Evolutionary conservation across 192 early-diverging fungal genomes (phyloP).

Genomic region (Coemansia sp.): DNA sequence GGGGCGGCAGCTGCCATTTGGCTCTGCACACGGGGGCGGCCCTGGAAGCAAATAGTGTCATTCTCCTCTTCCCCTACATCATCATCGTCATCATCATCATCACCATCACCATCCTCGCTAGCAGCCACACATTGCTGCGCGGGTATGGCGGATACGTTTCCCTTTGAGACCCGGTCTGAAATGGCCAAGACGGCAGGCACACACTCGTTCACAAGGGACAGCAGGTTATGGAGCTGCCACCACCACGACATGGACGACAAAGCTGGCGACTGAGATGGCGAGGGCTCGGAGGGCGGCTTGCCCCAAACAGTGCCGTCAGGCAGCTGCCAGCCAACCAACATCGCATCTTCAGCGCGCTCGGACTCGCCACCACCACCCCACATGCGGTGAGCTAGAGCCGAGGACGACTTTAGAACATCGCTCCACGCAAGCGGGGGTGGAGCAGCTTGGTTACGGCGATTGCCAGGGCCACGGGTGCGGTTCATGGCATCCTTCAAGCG

Average conservation of each 20-base stretch:
- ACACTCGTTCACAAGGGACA: conserved; percentile 19
- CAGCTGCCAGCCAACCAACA: conserved; percentile 42
- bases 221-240: conserved; percentile 26
- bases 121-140: not conserved
- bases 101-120: conserved; percentile 9
- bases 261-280: not conserved
- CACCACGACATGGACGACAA: conserved; percentile 14
- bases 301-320: conserved; percentile 49
- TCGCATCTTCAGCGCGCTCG: conserved; percentile 15
- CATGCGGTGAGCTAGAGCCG: conserved; percentile 11
- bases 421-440: conserved; percentile 8
- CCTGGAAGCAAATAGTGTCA: conserved; percentile 43
- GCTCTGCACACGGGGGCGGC: conserved; percentile 13
- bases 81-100: conserved; percentile 13
- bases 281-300: not conserved
- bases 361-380: conserved; percentile 17
- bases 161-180: not conserved
- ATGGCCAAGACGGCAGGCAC: conserved; percentile 20
- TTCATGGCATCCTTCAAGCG: conserved; percentile 17
- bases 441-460: not conserved
- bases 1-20: not conserved
- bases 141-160: not conserved
- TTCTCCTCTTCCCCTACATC: conserved; percentile 11
- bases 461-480: conserved; percentile 5
- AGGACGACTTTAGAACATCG: not conserved